These are phyloP conservation scores for Leccinum truebloodii DNA, from an alignment of 768 basidiomycete species.

Conservation along the genomic window DNA sequence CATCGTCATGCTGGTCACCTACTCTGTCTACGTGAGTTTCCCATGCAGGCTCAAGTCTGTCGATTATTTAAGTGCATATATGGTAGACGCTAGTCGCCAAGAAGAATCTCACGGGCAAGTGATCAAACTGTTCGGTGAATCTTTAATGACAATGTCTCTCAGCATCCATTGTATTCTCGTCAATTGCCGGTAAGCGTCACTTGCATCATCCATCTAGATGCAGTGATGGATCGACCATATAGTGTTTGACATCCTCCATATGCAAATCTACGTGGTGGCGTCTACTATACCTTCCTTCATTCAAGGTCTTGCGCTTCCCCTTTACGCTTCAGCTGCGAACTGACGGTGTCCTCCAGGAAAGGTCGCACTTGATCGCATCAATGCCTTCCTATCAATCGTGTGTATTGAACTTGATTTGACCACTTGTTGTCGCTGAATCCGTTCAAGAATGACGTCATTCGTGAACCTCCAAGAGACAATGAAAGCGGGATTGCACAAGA, in stretches of 20 bases:
- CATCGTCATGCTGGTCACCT: conserved; percentile 64
- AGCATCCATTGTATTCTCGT: conserved; percentile 15
- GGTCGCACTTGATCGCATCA: conserved; percentile 14
- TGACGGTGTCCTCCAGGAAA: conserved; percentile 16
- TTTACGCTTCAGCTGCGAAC: conserved; percentile 15
- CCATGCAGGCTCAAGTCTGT: background rate
- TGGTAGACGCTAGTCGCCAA: conserved; percentile 8
- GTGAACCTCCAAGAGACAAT: background rate
- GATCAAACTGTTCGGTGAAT: background rate
- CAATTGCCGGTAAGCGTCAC: conserved; percentile 6
- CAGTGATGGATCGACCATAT: background rate
- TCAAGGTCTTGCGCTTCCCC: conserved; percentile 24
- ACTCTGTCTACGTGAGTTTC: conserved; percentile 53
- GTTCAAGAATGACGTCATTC: conserved; percentile 4
- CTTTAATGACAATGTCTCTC: background rate
- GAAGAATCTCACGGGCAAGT: conserved; percentile 11
- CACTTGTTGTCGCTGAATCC: background rate
- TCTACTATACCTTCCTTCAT: conserved; percentile 4
- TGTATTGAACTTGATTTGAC: background rate
- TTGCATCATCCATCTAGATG: background rate
- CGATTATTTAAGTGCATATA: background rate
- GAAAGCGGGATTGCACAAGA: background rate
- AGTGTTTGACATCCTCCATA: conserved; percentile 6
- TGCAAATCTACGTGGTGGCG: conserved; percentile 1
- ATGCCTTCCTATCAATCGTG: conserved; percentile 6